Evolutionary conservation across 2,329 filamentous ascomycete genomes (phyloP).

Genomic region (Aspergillus brasiliensis): DNA sequence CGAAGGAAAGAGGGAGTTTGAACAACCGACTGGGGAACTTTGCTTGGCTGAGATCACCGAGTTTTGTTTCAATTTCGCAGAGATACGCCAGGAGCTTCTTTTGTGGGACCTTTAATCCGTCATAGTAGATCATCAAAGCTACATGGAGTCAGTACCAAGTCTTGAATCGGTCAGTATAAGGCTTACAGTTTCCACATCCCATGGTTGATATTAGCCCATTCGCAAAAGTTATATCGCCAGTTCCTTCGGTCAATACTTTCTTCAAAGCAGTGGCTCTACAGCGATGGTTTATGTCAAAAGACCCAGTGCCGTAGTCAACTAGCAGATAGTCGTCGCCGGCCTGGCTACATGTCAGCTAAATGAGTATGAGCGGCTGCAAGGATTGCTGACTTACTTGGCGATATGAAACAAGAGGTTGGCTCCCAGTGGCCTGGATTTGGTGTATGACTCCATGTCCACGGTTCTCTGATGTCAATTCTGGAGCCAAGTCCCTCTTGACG

Average conservation of each 20-base stretch:
- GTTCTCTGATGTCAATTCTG: constrained; percentile 20
- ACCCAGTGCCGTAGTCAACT: constrained; percentile 60
- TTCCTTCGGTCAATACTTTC: constrained; percentile 45
- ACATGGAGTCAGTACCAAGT: not conserved
- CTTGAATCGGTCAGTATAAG: not conserved
- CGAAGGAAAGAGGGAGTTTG: constrained; percentile 49
- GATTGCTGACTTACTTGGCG: constrained; percentile 33
- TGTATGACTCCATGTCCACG: constrained; percentile 37
- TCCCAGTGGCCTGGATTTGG: constrained; percentile 36
- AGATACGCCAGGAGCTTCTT: constrained; percentile 41
- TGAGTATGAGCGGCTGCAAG: not conserved
- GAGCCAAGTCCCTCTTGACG: constrained; percentile 29
- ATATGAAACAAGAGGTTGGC: constrained; percentile 45
- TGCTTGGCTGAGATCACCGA: constrained; percentile 44
- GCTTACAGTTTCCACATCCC: constrained; percentile 48
- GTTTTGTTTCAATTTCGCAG: constrained; percentile 38
- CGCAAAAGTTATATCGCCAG: constrained; percentile 39
- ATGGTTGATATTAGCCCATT: constrained; percentile 54
- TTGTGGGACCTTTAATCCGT: constrained; percentile 45
- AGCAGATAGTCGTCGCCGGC: constrained; percentile 56
- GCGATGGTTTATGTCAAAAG: constrained; percentile 59
- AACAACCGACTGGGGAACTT: constrained; percentile 50
- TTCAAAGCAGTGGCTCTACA: constrained; percentile 59
- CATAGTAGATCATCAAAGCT: constrained; percentile 51
- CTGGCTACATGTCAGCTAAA: constrained; percentile 33